phyloP scores from a whole-genome alignment of 345 rosid species.

The Pistacia integerrima region DNA sequence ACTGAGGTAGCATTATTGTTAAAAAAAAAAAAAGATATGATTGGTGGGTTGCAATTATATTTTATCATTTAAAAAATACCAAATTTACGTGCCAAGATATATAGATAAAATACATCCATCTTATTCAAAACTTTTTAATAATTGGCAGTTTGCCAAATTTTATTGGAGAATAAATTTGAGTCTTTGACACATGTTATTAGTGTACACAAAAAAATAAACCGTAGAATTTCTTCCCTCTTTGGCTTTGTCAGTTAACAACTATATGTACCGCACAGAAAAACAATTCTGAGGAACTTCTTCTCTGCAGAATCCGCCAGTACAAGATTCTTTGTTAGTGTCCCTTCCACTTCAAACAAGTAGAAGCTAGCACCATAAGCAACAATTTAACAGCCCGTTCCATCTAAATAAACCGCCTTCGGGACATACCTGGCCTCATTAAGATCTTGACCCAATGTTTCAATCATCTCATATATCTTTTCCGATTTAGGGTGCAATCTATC shows the following conservation, averaged over 20 bases:
- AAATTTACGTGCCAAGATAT: no score
- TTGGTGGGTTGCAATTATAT: no score
- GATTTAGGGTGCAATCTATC: constrained; percentile 69
- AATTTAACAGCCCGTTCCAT: background rate
- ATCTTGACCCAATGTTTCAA: constrained; percentile 45
- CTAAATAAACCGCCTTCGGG: constrained; percentile 19
- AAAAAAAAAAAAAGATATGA: no score
- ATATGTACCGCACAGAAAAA: background rate
- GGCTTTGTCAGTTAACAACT: background rate
- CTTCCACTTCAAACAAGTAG: background rate
- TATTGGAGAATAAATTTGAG: background rate
- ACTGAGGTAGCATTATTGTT: no score
- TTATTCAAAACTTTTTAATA: no score
- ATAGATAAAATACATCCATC: no score
- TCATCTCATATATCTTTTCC: constrained; percentile 58
- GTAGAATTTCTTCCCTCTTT: background rate
- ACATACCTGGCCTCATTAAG: constrained; percentile 32
- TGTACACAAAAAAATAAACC: no score
- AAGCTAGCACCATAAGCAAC: background rate
- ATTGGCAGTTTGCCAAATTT: no score
- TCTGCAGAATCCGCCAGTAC: background rate
- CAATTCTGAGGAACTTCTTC: background rate
- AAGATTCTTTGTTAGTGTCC: background rate
- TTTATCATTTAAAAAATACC: no score
- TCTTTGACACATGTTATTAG: no score